phyloP scores from a whole-genome alignment of 2,329 filamentous ascomycete species.

The Aspergillus sp. region DNA sequence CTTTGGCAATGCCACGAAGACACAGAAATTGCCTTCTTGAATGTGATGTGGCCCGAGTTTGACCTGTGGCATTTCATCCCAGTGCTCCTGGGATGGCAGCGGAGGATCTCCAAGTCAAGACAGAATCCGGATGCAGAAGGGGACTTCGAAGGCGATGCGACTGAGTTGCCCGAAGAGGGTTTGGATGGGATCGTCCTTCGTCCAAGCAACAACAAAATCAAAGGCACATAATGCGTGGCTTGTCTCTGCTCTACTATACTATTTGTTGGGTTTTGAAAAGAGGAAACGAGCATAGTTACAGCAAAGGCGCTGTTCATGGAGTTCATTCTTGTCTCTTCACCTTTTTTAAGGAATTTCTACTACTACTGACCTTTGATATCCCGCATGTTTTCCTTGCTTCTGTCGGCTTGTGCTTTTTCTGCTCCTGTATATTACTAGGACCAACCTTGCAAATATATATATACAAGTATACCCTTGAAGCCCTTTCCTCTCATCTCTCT shows the following conservation, averaged over 20 bases:
- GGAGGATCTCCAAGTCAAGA: conserved; percentile 55
- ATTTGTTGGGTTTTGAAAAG: too few species aligned
- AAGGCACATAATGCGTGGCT: conserved; percentile 18
- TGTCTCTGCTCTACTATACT: too few species aligned
- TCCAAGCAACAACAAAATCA: conserved; percentile 18
- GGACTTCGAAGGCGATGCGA: conserved; percentile 47
- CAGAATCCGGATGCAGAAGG: conserved; percentile 52
- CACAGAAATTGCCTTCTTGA: conserved; percentile 84
- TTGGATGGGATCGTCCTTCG: conserved; percentile 12
- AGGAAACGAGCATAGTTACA: too few species aligned
- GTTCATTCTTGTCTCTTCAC: too few species aligned
- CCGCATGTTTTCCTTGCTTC: neutral
- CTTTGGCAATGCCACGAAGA: conserved; percentile 94
- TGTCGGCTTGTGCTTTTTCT: neutral
- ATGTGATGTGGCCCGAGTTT: conserved; percentile 93
- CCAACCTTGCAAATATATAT: neutral
- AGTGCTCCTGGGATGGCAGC: conserved; percentile 84
- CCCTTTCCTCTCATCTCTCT: neutral
- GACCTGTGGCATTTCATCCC: conserved; percentile 89
- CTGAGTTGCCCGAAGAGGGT: conserved; percentile 21
- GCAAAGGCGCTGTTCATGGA: conserved; percentile 8
- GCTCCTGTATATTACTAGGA: neutral
- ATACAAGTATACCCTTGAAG: neutral
- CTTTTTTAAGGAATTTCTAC: neutral
- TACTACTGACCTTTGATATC: conserved; percentile 1